Conservation (phyloP, 1,284 basidiomycete species). For the Amylostereum chailletii region DNA sequence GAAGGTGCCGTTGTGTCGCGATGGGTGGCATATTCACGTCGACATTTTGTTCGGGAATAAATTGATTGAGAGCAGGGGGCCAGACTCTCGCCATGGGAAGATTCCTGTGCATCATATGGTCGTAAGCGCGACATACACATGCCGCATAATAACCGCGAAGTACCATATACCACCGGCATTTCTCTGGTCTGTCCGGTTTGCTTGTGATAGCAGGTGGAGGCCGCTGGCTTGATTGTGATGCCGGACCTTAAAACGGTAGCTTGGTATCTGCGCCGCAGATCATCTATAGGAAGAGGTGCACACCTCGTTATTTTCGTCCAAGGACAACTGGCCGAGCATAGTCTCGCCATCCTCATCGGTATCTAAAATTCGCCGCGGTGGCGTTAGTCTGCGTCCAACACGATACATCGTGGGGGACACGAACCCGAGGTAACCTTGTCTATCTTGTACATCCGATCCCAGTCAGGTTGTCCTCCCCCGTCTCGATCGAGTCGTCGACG, state of each 20-base stretch:
- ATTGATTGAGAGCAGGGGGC: slow-evolving; percentile 40
- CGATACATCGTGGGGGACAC: background rate
- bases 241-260: slow-evolving; percentile 41
- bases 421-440: slow-evolving; percentile 16
- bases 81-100: slow-evolving; percentile 71
- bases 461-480: slow-evolving; percentile 9
- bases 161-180: slow-evolving; percentile 73
- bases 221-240: slow-evolving; percentile 72
- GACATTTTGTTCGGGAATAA: slow-evolving; percentile 32
- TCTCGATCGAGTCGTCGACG: slow-evolving; percentile 18
- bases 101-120: slow-evolving; percentile 35
- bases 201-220: slow-evolving; percentile 63
- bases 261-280: background rate
- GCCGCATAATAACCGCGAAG: slow-evolving; percentile 7
- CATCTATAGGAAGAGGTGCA: slow-evolving; percentile 1
- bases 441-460: slow-evolving; percentile 21
- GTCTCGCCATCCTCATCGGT: slow-evolving; percentile 35
- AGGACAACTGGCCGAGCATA: slow-evolving; percentile 67
- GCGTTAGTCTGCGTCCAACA: background rate
- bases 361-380: slow-evolving; percentile 6
- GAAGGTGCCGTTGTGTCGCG: slow-evolving; percentile 54
- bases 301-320: slow-evolving; percentile 77
- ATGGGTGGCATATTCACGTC: slow-evolving; percentile 44
- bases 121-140: too few species aligned
- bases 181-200: slow-evolving; percentile 55